Conservation (phyloP, 2,329 filamentous ascomycete species). For the Fusarium mexicanum region DNA sequence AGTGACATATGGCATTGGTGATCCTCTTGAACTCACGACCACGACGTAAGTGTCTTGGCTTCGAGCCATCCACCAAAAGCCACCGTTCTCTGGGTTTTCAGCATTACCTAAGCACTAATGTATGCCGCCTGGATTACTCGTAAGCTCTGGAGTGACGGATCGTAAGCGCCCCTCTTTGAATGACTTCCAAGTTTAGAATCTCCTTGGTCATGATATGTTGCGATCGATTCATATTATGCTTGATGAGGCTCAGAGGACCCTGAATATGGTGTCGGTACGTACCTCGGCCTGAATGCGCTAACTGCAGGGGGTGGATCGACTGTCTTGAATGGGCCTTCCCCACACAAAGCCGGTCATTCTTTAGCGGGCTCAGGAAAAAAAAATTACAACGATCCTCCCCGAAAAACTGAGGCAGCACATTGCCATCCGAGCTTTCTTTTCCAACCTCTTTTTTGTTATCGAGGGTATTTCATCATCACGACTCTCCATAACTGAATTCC, state of each 20-base stretch:
- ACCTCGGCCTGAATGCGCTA: conserved; percentile 7
- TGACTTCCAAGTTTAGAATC: neutral
- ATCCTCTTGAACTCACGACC: neutral
- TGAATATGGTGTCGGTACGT: conserved; percentile 15
- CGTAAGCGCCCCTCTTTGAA: too few species aligned
- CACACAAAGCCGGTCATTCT: conserved; percentile 19
- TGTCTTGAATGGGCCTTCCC: conserved; percentile 22
- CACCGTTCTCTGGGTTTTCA: neutral
- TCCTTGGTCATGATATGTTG: neutral
- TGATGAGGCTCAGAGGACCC: conserved; percentile 17
- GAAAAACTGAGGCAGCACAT: conserved; percentile 37
- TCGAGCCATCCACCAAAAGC: neutral
- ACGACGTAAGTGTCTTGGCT: neutral
- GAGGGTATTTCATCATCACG: conserved; percentile 4
- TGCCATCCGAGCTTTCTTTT: conserved; percentile 34
- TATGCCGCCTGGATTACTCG: neutral
- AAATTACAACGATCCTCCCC: conserved; percentile 30
- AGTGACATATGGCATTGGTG: neutral
- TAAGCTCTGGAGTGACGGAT: too few species aligned
- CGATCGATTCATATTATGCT: neutral
- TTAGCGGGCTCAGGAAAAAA: conserved; percentile 26
- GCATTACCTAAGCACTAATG: neutral
- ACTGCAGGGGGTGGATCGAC: conserved; percentile 28
- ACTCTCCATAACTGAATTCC: neutral
- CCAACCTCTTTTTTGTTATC: conserved; percentile 29